phyloP scores from a whole-genome alignment of 257 asterid species.

The Nicotiana sylvestris region DNA sequence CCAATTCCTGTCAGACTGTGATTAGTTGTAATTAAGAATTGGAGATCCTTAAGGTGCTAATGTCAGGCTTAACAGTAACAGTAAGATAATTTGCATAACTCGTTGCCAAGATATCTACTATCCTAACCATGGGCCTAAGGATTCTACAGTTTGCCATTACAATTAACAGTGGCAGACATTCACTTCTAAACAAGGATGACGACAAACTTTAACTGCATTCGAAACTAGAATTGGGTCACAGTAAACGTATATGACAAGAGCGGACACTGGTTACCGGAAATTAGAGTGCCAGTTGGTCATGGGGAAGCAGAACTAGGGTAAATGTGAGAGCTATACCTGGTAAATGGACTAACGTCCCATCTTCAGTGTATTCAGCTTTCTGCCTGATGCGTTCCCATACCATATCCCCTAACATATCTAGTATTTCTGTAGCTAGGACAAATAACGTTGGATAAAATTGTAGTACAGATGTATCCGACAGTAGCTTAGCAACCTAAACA shows the following conservation, averaged over 20 bases:
- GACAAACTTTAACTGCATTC: not conserved
- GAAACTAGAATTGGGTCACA: not conserved
- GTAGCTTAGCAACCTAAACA: slow-evolving; percentile 71
- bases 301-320: not conserved
- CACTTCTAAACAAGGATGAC: not conserved
- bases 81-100: not conserved
- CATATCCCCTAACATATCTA: slow-evolving; percentile 83
- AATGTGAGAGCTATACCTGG: slow-evolving; percentile 43
- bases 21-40: not conserved
- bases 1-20: not conserved
- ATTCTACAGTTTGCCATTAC: not conserved
- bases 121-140: not conserved
- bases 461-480: slow-evolving; percentile 59
- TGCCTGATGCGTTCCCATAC: slow-evolving; percentile 76
- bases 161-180: not conserved
- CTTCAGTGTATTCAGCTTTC: slow-evolving; percentile 58
- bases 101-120: not conserved
- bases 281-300: not conserved
- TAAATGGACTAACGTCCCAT: slow-evolving; percentile 41
- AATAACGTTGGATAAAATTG: slow-evolving; percentile 83
- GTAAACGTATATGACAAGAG: not conserved
- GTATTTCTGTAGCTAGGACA: slow-evolving; percentile 71
- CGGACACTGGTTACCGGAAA: not conserved
- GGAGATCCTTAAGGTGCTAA: not conserved
- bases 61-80: not conserved